A percentile compares a stretch with the other conserved stretches of the same genome.
Conservation (phyloP, 148 eudicot genomes). For the Chenopodium quinoa region DNA sequence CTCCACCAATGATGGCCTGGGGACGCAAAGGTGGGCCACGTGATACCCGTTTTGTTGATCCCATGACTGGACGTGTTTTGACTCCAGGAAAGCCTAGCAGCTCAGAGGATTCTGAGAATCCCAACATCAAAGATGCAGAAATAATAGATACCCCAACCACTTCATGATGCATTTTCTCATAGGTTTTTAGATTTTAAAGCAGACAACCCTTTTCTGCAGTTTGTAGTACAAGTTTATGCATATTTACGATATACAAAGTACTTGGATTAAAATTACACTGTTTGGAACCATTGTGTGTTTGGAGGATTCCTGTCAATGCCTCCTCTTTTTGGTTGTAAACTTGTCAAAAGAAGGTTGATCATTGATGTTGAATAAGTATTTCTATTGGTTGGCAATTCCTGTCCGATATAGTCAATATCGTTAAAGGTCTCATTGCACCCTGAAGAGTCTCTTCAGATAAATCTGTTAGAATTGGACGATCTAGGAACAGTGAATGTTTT, state of each 20-base stretch:
- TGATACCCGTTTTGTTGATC: constrained; percentile 70
- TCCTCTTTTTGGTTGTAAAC: constrained; percentile 4
- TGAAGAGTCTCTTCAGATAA: background rate
- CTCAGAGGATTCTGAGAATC: constrained; percentile 21
- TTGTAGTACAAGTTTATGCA: background rate
- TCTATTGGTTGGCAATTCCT: background rate
- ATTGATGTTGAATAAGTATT: constrained; percentile 5
- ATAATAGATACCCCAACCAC: constrained; percentile 29
- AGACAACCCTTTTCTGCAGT: background rate
- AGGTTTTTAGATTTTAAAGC: background rate
- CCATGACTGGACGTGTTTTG: constrained; percentile 70
- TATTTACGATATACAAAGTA: background rate
- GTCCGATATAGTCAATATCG: background rate
- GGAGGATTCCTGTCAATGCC: background rate
- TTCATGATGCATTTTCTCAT: constrained; percentile 12
- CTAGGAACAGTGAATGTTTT: background rate
- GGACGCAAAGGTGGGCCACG: constrained; percentile 87
- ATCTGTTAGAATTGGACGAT: background rate
- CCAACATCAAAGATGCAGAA: constrained; percentile 24
- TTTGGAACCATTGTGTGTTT: background rate
- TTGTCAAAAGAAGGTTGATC: background rate
- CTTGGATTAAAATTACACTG: background rate
- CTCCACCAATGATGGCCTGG: constrained; percentile 93
- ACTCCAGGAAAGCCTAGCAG: constrained; percentile 33
- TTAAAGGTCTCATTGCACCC: background rate